Conservation (phyloP, 1,284 basidiomycete species). For the Porogramme epimiltina region DNA sequence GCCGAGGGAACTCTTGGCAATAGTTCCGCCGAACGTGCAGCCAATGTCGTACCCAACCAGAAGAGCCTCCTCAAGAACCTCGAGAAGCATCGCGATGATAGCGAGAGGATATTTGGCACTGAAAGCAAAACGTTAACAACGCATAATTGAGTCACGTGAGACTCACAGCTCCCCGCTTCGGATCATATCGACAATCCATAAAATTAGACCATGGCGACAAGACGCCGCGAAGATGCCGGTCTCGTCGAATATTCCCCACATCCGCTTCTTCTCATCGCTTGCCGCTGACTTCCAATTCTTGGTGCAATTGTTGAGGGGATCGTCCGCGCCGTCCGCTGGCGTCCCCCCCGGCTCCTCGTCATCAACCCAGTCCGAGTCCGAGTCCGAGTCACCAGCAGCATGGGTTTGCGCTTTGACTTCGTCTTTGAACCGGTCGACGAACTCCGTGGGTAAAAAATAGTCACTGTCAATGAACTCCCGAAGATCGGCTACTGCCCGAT, state of each 20-base stretch:
- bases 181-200: slow-evolving; percentile 31
- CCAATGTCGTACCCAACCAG: slow-evolving; percentile 35
- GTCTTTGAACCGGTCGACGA: slow-evolving; percentile 33
- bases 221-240: slow-evolving; percentile 35
- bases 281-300: slow-evolving; percentile 36
- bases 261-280: slow-evolving; percentile 33
- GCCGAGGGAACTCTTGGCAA: slow-evolving; percentile 27
- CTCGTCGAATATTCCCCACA: slow-evolving; percentile 34
- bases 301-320: slow-evolving; percentile 21
- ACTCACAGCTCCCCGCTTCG: slow-evolving; percentile 34
- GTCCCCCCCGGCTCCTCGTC: slow-evolving; percentile 10
- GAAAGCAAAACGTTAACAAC: slow-evolving; percentile 14
- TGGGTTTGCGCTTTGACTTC: slow-evolving; percentile 25
- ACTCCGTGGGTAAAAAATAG: slow-evolving; percentile 26
- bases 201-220: slow-evolving; percentile 31
- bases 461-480: slow-evolving; percentile 17
- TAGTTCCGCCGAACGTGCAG: slow-evolving; percentile 32
- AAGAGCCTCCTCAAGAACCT: slow-evolving; percentile 10
- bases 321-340: slow-evolving; percentile 19
- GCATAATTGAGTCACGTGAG: not conserved
- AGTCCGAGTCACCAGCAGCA: not conserved
- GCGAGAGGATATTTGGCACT: slow-evolving; percentile 40
- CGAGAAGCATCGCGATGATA: slow-evolving; percentile 26
- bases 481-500: slow-evolving; percentile 18
- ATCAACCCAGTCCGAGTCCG: not conserved